phyloP scores from a whole-genome alignment of 495 filamentous ascomycete species.

The Cladorrhinum samala region DNA sequence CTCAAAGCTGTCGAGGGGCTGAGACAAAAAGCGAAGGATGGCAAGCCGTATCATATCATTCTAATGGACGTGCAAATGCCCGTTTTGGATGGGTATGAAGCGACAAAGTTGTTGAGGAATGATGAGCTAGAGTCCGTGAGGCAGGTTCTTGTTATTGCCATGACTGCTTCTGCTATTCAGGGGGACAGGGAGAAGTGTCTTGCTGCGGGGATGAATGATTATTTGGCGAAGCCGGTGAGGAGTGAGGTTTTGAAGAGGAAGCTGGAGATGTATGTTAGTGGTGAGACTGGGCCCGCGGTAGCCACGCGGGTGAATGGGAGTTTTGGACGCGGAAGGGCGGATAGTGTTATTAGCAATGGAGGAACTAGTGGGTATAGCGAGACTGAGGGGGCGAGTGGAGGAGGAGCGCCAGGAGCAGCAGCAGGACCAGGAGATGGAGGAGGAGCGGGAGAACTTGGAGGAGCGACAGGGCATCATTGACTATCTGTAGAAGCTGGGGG shows the following conservation, averaged over 20 bases:
- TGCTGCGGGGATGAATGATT: conserved; percentile 92
- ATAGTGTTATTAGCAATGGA: no score
- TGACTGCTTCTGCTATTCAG: conserved; percentile 89
- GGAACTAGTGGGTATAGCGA: no score
- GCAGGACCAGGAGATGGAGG: no score
- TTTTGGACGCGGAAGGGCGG: no score
- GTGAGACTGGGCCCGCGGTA: conserved; percentile 2
- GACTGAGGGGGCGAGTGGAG: no score
- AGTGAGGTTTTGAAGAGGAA: conserved; percentile 67
- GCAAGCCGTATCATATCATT: conserved; percentile 69
- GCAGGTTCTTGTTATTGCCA: conserved; percentile 78
- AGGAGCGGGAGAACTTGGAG: no score
- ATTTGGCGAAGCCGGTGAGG: conserved; percentile 85
- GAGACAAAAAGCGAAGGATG: conserved; percentile 59
- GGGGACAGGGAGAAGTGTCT: conserved; percentile 89
- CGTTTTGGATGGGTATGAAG: conserved; percentile 87
- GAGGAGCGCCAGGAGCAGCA: no score
- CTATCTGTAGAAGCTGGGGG: no score
- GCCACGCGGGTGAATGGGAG: no score
- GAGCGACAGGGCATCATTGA: no score
- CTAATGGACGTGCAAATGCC: conserved; percentile 98
- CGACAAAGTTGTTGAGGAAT: conserved; percentile 70
- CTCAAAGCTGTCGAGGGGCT: conserved; percentile 80
- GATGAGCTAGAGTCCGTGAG: conserved; percentile 68
- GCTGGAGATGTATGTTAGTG: conserved; percentile 56